phyloP scores from a whole-genome alignment of 768 basidiomycete genomes.

The Hypholoma fasciculare region DNA sequence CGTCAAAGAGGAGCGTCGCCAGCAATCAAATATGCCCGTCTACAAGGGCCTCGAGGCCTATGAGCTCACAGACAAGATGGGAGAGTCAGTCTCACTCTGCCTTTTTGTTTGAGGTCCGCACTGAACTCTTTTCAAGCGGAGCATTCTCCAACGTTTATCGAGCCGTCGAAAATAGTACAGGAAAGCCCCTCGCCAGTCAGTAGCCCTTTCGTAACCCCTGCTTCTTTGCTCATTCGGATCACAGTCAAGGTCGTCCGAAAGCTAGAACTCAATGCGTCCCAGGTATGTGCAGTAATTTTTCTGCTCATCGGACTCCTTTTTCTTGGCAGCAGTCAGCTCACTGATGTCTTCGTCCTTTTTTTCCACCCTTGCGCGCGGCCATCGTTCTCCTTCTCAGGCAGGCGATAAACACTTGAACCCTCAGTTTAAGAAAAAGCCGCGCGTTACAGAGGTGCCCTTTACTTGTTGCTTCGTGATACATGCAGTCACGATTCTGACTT shows the following conservation, averaged over 20 bases:
- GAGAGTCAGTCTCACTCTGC: constrained; percentile 66
- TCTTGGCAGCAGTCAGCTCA: constrained; percentile 19
- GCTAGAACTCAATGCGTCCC: constrained; percentile 85
- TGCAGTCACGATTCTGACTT: constrained; percentile 28
- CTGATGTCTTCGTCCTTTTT: constrained; percentile 23
- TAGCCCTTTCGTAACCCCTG: constrained; percentile 16
- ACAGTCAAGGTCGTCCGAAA: constrained; percentile 94
- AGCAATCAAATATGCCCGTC: constrained; percentile 76
- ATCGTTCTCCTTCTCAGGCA: constrained; percentile 47
- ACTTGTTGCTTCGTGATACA: constrained; percentile 13
- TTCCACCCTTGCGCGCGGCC: constrained; percentile 33
- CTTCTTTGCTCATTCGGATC: constrained; percentile 18
- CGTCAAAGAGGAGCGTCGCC: constrained; percentile 73
- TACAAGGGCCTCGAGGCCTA: constrained; percentile 86
- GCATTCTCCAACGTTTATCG: constrained; percentile 99
- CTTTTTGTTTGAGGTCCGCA: constrained; percentile 8
- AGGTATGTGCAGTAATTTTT: constrained; percentile 61
- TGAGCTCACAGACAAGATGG: constrained; percentile 83
- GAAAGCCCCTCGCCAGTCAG: constrained; percentile 82
- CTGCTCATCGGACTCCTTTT: constrained; percentile 16
- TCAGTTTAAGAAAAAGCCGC: constrained; percentile 96
- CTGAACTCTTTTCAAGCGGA: constrained; percentile 48
- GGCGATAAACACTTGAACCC: constrained; percentile 92
- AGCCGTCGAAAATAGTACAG: constrained; percentile 73
- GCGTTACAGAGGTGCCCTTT: constrained; percentile 91